These are phyloP conservation scores for Zizania latifolia DNA, from an alignment of 176 grass and related monocot genomes.

Conservation along the genomic window DNA sequence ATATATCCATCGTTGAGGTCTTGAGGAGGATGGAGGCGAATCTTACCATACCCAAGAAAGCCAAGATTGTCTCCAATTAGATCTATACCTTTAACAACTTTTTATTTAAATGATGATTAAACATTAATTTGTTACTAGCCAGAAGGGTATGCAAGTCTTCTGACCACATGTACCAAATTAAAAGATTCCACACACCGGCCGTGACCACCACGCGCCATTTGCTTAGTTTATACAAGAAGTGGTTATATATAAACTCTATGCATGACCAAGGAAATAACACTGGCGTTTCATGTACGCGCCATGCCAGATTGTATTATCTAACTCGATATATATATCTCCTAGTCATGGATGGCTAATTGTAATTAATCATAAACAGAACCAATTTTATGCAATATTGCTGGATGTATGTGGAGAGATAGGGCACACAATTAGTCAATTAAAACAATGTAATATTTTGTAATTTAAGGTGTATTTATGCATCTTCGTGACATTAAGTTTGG, in stretches of 20 bases:
- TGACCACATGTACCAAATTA: not conserved
- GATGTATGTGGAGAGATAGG: not conserved
- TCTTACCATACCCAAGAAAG: not conserved
- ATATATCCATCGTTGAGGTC: not conserved
- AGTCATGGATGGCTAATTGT: not conserved
- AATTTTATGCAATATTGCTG: not conserved
- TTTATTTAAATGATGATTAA: too few species aligned
- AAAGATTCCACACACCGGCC: not conserved
- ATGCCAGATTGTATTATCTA: not conserved
- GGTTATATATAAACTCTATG: too few species aligned
- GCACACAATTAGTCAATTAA: too few species aligned
- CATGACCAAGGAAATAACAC: too few species aligned
- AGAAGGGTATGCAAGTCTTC: too few species aligned
- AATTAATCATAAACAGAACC: not conserved
- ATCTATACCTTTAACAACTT: not conserved
- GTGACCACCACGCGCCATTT: not conserved
- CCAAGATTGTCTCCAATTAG: not conserved
- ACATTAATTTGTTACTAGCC: too few species aligned
- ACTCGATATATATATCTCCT: too few species aligned
- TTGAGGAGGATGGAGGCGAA: not conserved
- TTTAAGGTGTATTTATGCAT: not conserved
- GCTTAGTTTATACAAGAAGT: not conserved
- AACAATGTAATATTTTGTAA: not conserved
- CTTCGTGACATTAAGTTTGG: not conserved
- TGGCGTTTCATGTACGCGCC: not conserved